Percentiles rank a stretch among this genome's conserved stretches.
Conservation (phyloP, 139 green algal genomes). For the Haematococcus lacustris region DNA sequence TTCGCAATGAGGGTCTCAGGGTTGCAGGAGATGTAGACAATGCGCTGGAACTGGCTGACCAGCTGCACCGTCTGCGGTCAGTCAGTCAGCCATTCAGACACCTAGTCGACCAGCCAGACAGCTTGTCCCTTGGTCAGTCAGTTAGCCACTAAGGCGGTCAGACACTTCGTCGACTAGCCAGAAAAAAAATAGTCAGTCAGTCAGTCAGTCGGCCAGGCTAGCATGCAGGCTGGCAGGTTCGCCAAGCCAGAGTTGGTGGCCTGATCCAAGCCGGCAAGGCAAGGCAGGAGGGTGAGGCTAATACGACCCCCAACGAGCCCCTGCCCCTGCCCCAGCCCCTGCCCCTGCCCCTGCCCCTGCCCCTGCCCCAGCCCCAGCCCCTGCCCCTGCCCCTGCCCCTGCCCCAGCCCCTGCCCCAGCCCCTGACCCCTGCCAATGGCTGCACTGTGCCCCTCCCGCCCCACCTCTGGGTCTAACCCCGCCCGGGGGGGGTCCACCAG, state of each 20-base stretch:
- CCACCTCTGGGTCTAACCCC: constrained; percentile 21
- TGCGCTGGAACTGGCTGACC: constrained; percentile 55
- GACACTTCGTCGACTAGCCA: background rate
- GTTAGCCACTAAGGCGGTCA: background rate
- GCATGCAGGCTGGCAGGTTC: background rate
- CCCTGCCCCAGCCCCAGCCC: no score
- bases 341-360: no score
- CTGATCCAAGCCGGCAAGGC: background rate
- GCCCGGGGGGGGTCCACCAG: constrained; percentile 80
- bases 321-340: no score
- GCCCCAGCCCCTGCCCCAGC: background rate
- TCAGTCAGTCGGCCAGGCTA: no score
- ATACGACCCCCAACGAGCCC: no score
- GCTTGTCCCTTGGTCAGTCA: constrained; percentile 20
- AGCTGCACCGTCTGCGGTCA: constrained; percentile 17
- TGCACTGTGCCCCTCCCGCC: background rate
- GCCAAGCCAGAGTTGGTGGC: background rate
- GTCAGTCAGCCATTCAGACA: background rate
- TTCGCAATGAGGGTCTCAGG: constrained; percentile 72
- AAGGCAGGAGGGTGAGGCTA: background rate
- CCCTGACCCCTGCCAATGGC: background rate
- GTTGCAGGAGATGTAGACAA: constrained; percentile 96
- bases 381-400: no score
- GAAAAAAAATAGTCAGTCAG: background rate
- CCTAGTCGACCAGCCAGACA: constrained; percentile 12